These are phyloP conservation scores for Solanum pennellii DNA, from an alignment of 257 asterid species.

Conservation along the genomic window DNA sequence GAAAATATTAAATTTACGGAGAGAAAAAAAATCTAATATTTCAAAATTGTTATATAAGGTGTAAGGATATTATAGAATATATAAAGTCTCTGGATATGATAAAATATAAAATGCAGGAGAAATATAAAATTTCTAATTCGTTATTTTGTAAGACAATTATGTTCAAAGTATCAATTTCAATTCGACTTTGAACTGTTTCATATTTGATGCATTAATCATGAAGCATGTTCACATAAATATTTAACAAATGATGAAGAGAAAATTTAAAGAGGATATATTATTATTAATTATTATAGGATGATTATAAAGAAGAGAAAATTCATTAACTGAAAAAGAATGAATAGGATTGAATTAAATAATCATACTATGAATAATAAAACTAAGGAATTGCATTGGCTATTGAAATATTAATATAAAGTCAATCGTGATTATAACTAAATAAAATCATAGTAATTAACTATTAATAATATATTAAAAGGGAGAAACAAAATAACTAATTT, in stretches of 20 bases:
- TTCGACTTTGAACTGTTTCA: too few species aligned
- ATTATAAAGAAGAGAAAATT: too few species aligned
- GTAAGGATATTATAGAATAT: background rate
- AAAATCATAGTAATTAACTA: background rate
- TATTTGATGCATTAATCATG: background rate
- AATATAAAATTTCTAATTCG: background rate
- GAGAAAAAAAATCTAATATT: too few species aligned
- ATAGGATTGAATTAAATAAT: too few species aligned
- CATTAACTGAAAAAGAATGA: too few species aligned
- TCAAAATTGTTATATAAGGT: background rate
- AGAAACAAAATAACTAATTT: background rate
- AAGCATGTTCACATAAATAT: background rate
- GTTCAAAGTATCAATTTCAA: too few species aligned
- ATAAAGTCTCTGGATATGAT: too few species aligned
- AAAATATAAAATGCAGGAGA: background rate
- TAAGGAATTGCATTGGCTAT: background rate
- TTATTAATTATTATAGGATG: too few species aligned
- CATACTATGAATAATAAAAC: background rate
- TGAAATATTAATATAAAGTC: background rate
- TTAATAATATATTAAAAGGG: background rate
- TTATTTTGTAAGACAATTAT: too few species aligned
- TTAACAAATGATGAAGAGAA: background rate
- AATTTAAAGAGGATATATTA: background rate
- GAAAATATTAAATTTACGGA: too few species aligned
- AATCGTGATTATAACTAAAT: background rate